A percentile compares a stretch with the other conserved stretches of the same genome.
Conservation (phyloP, 2,329 filamentous ascomycete species). For the Fusarium mundagurra region DNA sequence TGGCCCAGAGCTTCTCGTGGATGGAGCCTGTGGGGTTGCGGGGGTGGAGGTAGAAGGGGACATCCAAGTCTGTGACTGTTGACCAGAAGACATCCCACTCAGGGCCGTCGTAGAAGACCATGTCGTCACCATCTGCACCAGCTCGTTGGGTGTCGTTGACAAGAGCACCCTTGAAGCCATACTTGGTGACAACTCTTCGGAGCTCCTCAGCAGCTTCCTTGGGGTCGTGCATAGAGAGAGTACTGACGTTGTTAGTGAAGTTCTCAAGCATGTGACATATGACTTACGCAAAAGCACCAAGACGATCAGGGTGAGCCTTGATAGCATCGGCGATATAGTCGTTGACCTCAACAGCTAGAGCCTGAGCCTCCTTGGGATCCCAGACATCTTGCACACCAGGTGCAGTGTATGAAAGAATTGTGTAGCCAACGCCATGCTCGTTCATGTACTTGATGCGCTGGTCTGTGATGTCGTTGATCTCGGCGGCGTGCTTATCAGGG, state of each 20-base stretch:
- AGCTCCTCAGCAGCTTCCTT: constrained; percentile 61
- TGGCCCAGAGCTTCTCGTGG: constrained; percentile 66
- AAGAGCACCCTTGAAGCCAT: constrained; percentile 70
- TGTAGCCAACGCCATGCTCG: constrained; percentile 59
- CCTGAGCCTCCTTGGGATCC: constrained; percentile 53
- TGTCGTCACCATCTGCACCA: constrained; percentile 65
- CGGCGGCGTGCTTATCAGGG: constrained; percentile 64
- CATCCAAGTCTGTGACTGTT: constrained; percentile 66
- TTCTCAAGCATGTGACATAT: accelerated
- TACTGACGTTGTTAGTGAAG: constrained; percentile 36
- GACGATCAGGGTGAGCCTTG: constrained; percentile 50
- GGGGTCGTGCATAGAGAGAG: constrained; percentile 64
- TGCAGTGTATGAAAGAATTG: constrained; percentile 59
- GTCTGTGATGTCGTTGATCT: constrained; percentile 59
- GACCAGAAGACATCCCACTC: constrained; percentile 72
- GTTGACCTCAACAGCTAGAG: constrained; percentile 55
- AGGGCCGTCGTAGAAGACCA: constrained; percentile 71
- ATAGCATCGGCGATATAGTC: constrained; percentile 53
- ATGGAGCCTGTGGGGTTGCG: constrained; percentile 65
- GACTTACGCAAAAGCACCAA: constrained; percentile 58
- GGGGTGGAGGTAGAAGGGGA: constrained; percentile 73
- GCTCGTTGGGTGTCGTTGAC: constrained; percentile 71
- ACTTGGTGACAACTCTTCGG: constrained; percentile 61
- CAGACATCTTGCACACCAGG: constrained; percentile 59
- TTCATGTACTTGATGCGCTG: constrained; percentile 56